phyloP scores from a whole-genome alignment of 345 rosid genomes.

The Pugionium cornutum region DNA sequence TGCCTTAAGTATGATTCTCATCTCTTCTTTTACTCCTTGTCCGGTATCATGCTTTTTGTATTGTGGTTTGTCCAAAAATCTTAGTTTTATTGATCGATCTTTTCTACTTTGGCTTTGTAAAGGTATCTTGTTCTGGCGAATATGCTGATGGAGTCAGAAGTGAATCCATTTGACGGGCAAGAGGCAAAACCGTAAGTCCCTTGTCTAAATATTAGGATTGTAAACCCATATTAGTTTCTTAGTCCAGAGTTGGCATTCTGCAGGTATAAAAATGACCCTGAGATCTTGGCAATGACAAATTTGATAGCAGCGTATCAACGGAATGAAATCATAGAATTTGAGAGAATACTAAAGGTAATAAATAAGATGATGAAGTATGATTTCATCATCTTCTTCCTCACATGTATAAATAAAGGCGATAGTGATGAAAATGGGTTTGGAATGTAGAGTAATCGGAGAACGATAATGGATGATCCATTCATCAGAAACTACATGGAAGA shows the following conservation, averaged over 20 bases:
- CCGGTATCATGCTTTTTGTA: constrained; percentile 2
- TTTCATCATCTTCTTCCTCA: too few relatives aligned
- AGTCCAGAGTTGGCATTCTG: too few relatives aligned
- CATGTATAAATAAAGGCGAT: too few relatives aligned
- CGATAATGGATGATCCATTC: constrained; percentile 98
- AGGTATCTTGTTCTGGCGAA: constrained; percentile 98
- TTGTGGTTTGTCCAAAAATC: background rate
- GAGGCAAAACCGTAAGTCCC: constrained; percentile 83
- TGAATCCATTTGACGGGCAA: constrained; percentile 98
- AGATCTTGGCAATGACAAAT: constrained; percentile 98
- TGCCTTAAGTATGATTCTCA: constrained; percentile 76
- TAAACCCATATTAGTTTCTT: too few relatives aligned
- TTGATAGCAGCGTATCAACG: constrained; percentile 97
- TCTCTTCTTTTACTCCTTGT: background rate
- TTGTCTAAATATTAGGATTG: too few relatives aligned
- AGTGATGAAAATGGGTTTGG: background rate
- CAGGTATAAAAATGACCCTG: constrained; percentile 83
- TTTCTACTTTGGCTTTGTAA: constrained; percentile 17
- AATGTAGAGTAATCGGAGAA: constrained; percentile 79
- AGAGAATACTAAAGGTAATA: constrained; percentile 89
- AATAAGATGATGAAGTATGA: background rate
- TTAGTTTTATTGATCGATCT: background rate
- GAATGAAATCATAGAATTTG: constrained; percentile 93
- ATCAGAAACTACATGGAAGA: constrained; percentile 97
- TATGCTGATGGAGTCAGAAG: constrained; percentile 99